Percentiles rank a stretch among this genome's conserved stretches.
These are phyloP conservation scores for Pseudogymnoascus verrucosus DNA, from an alignment of 2,329 filamentous ascomycete genomes.

Conservation along the genomic window DNA sequence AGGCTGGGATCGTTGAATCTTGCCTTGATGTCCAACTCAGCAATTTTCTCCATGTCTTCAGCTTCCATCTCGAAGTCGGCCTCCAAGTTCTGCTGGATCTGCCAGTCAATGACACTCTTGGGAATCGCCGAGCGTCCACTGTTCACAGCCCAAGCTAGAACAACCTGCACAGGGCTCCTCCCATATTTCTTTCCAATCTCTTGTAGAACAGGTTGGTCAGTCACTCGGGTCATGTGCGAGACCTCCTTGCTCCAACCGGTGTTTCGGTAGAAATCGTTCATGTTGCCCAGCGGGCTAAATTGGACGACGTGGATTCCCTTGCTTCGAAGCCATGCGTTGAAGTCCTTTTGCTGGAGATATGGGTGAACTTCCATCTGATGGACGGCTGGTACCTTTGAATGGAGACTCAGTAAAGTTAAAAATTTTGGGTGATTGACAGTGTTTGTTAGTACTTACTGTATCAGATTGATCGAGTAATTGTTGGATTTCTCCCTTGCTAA, in stretches of 20 bases:
- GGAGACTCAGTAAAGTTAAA: neutral
- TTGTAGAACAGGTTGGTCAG: conserved; percentile 24
- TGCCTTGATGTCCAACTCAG: conserved; percentile 26
- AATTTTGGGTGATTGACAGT: neutral
- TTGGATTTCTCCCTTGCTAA: conserved; percentile 14
- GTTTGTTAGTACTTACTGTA: neutral
- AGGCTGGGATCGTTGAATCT: conserved; percentile 19
- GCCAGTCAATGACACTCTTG: conserved; percentile 31
- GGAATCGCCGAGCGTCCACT: conserved; percentile 30
- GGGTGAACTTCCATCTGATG: conserved; percentile 25
- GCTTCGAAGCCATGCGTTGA: conserved; percentile 19
- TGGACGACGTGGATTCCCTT: conserved; percentile 29
- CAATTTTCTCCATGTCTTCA: conserved; percentile 40
- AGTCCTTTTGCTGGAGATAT: conserved; percentile 21
- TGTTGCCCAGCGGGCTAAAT: conserved; percentile 30
- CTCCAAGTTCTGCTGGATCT: conserved; percentile 24
- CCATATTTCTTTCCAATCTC: conserved; percentile 24
- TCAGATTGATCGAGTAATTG: neutral
- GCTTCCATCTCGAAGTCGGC: conserved; percentile 30
- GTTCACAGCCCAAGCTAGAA: conserved; percentile 30
- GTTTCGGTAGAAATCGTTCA: conserved; percentile 28
- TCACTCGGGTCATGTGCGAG: conserved; percentile 24
- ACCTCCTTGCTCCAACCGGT: conserved; percentile 27
- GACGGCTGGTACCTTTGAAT: conserved; percentile 16
- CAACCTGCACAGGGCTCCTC: conserved; percentile 28